These are phyloP conservation scores for Zymoseptoria passerinii DNA, from an alignment of 2,329 filamentous ascomycete species.

Conservation along the genomic window DNA sequence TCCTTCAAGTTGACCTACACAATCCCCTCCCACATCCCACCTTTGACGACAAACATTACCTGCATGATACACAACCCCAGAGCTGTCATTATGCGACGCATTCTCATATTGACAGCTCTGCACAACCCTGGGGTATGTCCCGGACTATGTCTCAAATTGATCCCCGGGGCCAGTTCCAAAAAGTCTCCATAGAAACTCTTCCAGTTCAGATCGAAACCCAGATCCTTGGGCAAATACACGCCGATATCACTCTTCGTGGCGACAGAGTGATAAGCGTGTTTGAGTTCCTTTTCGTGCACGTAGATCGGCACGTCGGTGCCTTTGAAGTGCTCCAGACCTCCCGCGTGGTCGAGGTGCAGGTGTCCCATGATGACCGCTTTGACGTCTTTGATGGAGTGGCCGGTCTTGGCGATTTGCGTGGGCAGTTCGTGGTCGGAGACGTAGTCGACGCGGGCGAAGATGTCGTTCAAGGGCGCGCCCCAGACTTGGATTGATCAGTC, in stretches of 20 bases:
- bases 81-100: too few relatives aligned
- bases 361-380: slow-evolving; percentile 33
- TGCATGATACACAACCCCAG: slow-evolving; percentile 31
- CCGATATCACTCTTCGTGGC: slow-evolving; percentile 30
- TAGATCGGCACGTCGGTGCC: slow-evolving; percentile 30
- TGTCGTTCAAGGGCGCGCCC: slow-evolving; percentile 26
- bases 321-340: slow-evolving; percentile 29
- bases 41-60: background rate
- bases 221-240: slow-evolving; percentile 29
- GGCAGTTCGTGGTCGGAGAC: slow-evolving; percentile 14
- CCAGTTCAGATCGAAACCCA: slow-evolving; percentile 33
- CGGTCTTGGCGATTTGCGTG: slow-evolving; percentile 21
- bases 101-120: too few relatives aligned
- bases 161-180: slow-evolving; percentile 28
- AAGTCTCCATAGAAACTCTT: slow-evolving; percentile 28
- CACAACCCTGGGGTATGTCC: slow-evolving; percentile 24
- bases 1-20: slow-evolving; percentile 27
- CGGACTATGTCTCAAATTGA: slow-evolving; percentile 30
- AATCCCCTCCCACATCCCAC: too few relatives aligned
- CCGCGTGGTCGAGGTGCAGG: slow-evolving; percentile 32
- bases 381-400: slow-evolving; percentile 30
- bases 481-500: slow-evolving; percentile 7
- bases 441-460: slow-evolving; percentile 28
- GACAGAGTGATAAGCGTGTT: slow-evolving; percentile 32
- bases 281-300: slow-evolving; percentile 32